These are phyloP conservation scores for Leptodermis oblonga DNA, from an alignment of 257 asterid species.

Conservation along the genomic window DNA sequence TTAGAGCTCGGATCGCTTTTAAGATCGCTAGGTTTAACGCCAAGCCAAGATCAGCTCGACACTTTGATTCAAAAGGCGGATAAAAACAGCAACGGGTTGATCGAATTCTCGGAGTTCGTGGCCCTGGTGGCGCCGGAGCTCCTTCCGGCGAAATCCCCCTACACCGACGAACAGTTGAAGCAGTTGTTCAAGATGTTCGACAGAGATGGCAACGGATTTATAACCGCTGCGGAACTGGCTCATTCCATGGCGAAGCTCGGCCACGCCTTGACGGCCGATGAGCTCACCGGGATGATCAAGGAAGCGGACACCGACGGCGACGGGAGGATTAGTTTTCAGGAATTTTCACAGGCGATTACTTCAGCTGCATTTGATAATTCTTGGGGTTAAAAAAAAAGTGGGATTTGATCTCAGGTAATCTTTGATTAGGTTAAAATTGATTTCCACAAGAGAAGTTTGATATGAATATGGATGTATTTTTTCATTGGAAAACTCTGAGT, in stretches of 20 bases:
- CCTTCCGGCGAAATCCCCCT: slow-evolving; percentile 76
- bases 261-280: slow-evolving; percentile 84
- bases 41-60: slow-evolving; percentile 83
- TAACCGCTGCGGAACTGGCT: slow-evolving; percentile 90
- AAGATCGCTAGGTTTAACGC: slow-evolving; percentile 78
- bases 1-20: slow-evolving; percentile 83
- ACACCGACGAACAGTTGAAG: slow-evolving; percentile 82
- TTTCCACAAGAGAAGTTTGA: neutral
- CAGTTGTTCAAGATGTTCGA: slow-evolving; percentile 76
- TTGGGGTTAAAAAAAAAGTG: slow-evolving; percentile 43
- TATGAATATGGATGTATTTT: neutral
- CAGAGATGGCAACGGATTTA: slow-evolving; percentile 80
- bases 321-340: slow-evolving; percentile 78
- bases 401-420: slow-evolving; percentile 13
- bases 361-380: slow-evolving; percentile 92
- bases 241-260: slow-evolving; percentile 95
- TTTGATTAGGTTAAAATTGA: neutral
- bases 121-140: slow-evolving; percentile 92
- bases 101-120: slow-evolving; percentile 90
- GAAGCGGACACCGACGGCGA: slow-evolving; percentile 92
- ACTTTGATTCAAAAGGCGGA: slow-evolving; percentile 73
- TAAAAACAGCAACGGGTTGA: slow-evolving; percentile 71
- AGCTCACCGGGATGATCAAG: slow-evolving; percentile 82
- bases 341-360: slow-evolving; percentile 78
- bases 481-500: neutral